These are phyloP conservation scores for Vigna unguiculata DNA, from an alignment of 306 rosid genomes.

Conservation along the genomic window DNA sequence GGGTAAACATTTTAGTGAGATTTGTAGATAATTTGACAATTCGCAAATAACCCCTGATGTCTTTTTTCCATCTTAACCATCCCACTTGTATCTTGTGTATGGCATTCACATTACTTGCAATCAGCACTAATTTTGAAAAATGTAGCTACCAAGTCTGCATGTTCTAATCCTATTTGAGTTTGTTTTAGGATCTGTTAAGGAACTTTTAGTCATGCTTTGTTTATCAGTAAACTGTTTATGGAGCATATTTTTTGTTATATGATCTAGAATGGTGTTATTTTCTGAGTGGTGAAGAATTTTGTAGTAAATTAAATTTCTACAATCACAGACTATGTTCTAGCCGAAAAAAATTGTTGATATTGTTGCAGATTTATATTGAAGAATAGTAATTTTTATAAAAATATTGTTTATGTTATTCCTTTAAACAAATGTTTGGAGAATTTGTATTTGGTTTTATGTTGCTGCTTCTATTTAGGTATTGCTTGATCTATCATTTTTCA, in stretches of 20 bases:
- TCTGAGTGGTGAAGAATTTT: constrained; percentile 8
- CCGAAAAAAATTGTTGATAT: constrained; percentile 13
- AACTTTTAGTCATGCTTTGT: background rate
- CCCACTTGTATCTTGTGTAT: background rate
- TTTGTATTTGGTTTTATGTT: constrained; percentile 31
- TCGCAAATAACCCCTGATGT: background rate
- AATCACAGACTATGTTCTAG: constrained; percentile 1
- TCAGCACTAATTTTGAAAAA: background rate
- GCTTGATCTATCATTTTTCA: constrained; percentile 8
- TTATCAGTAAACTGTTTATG: constrained; percentile 28
- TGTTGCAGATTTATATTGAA: background rate
- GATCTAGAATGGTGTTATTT: constrained; percentile 28
- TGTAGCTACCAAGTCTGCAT: constrained; percentile 13
- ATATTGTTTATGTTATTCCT: constrained; percentile 18
- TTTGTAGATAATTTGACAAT: background rate
- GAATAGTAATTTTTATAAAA: background rate
- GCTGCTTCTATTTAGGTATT: constrained; percentile 20
- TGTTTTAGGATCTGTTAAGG: constrained; percentile 27
- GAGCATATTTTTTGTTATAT: constrained; percentile 26
- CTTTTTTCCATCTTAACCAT: background rate
- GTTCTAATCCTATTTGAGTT: constrained; percentile 28
- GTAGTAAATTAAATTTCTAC: constrained; percentile 18
- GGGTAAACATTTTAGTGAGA: background rate
- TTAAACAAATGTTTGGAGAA: constrained; percentile 22
- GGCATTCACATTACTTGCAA: constrained; percentile 11